phyloP scores from a whole-genome alignment of 306 rosid species.

The Clitoria ternatea region DNA sequence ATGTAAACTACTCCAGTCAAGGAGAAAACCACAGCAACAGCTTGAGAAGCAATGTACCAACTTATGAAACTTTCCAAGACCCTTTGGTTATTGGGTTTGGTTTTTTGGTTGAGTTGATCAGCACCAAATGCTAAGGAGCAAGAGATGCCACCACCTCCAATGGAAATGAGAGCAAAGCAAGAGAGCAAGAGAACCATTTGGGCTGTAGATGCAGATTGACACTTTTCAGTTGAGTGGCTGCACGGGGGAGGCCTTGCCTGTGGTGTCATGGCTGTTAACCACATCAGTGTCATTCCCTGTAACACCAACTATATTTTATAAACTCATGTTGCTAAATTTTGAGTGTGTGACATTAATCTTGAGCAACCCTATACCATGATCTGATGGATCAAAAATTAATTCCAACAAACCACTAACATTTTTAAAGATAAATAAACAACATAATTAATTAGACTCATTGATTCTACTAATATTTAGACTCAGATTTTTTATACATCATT shows the following conservation, averaged over 20 bases:
- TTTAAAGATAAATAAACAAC: too few species aligned
- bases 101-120: constrained; percentile 47
- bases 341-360: too few species aligned
- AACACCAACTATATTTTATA: too few species aligned
- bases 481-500: too few species aligned
- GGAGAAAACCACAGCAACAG: constrained; percentile 43
- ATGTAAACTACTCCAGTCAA: constrained; percentile 49
- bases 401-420: too few species aligned
- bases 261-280: constrained; percentile 61
- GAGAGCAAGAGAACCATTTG: constrained; percentile 40
- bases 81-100: constrained; percentile 38
- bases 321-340: too few species aligned
- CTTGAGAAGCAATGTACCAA: constrained; percentile 55
- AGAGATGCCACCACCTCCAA: constrained; percentile 63
- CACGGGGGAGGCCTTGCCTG: constrained; percentile 46
- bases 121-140: constrained; percentile 67
- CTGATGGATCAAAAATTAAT: too few species aligned
- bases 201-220: constrained; percentile 38
- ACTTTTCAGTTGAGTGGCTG: constrained; percentile 18
- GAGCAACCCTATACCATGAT: too few species aligned
- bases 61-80: constrained; percentile 53
- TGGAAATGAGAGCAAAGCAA: constrained; percentile 40
- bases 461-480: too few species aligned
- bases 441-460: too few species aligned
- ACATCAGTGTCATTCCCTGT: constrained; percentile 55